A percentile compares a stretch with the other conserved stretches of the same genome.
Conservation (phyloP, 305 asterid species). For the Fraxinus xanthoxyloides region DNA sequence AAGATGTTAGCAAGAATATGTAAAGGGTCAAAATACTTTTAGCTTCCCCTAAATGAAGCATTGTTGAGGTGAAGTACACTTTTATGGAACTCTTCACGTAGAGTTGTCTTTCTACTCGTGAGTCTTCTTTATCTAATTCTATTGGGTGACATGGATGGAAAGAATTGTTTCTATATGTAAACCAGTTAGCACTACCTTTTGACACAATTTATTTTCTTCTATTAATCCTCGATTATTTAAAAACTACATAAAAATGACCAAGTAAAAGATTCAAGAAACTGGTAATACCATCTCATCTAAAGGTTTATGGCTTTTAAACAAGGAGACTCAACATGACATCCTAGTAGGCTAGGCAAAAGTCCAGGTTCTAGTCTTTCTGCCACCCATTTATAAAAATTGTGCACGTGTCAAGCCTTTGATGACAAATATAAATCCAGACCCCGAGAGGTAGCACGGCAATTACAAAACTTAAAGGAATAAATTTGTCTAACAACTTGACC, state of each 20-base stretch:
- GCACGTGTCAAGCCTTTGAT: not conserved
- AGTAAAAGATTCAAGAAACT: not conserved
- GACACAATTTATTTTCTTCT: slow-evolving; percentile 1
- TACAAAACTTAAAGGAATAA: not conserved
- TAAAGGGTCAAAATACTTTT: not conserved
- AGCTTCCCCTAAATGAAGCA: not conserved
- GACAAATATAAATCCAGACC: not conserved
- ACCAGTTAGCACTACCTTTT: slow-evolving; percentile 4
- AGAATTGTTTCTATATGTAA: not conserved
- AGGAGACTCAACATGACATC: not conserved
- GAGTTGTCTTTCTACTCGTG: not conserved
- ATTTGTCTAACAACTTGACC: not conserved
- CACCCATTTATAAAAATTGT: not conserved
- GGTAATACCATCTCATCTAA: not conserved
- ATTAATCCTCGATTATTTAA: slow-evolving; percentile 7
- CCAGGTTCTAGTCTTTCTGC: not conserved
- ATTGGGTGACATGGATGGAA: not conserved
- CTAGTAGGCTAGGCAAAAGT: not conserved
- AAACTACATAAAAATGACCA: slow-evolving; percentile 8
- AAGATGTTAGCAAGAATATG: not conserved
- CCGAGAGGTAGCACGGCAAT: not conserved
- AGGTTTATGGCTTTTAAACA: not conserved
- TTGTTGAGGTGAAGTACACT: not conserved
- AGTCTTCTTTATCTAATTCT: not conserved
- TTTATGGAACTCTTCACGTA: not conserved